These are phyloP conservation scores for Lasiodiplodia gonubiensis DNA, from an alignment of 2,329 filamentous ascomycete genomes.

Conservation along the genomic window DNA sequence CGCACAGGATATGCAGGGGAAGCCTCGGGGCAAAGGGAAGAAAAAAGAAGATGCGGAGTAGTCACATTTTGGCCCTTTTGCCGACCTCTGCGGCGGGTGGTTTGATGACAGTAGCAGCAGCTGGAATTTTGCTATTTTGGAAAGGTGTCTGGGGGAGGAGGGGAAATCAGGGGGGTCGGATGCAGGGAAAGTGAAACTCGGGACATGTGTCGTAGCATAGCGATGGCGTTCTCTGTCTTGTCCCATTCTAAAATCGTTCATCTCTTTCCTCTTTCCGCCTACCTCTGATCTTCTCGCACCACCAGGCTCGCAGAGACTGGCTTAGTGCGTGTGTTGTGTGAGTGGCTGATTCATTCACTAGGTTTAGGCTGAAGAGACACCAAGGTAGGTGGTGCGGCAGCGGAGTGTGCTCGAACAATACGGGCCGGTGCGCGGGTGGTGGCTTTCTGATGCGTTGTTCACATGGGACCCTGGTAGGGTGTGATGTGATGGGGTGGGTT, in stretches of 20 bases:
- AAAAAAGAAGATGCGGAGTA: neutral
- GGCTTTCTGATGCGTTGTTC: conserved; percentile 10
- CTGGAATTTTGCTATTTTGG: neutral
- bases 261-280: neutral
- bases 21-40: neutral
- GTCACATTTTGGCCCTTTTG: too few relatives aligned
- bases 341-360: neutral
- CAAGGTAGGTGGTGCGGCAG: neutral
- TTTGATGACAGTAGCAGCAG: neutral
- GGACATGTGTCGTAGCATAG: conserved; percentile 23
- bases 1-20: conserved; percentile 31
- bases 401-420: neutral
- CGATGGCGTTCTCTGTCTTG: conserved; percentile 24
- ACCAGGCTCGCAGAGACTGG: neutral
- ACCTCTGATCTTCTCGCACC: neutral
- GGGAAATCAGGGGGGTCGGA: neutral
- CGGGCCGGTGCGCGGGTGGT: conserved; percentile 1
- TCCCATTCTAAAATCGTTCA: neutral
- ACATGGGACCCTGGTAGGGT: neutral
- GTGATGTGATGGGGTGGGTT: conserved; percentile 8
- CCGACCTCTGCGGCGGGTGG: too few relatives aligned
- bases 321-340: neutral
- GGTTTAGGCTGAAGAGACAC: neutral
- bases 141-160: neutral
- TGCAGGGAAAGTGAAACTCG: conserved; percentile 22